Evolutionary conservation across 148 eudicot genomes (phyloP), one percentile per base, ranked within the genome.

Genomic region (Fagopyrum tataricum): DNA sequence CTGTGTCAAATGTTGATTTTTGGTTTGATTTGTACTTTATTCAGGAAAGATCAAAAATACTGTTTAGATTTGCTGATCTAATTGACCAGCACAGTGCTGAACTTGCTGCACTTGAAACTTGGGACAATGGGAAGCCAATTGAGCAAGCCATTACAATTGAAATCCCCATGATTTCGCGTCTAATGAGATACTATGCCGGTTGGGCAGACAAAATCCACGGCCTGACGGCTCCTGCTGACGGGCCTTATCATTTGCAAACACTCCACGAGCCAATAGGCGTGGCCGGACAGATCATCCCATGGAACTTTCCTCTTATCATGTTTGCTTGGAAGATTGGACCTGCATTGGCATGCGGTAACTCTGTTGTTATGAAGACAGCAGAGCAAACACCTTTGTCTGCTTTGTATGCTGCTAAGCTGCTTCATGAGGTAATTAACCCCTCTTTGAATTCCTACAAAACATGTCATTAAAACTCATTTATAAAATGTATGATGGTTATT

Each of bases 201-300:
- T 87, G 88, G 91, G 82, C 87, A 20, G 91, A 87, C 78, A 85
- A 87, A 78, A 85, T 87, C 79, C 91, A 87, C n/a, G 91, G 91
- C 23, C 84, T 87, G 23, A 87, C 91, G 13, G 82, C 84, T 48
- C 91, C 85, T 37, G 82, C 84, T 37, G 91, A 87, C 79, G 89
- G 91, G 41, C 83, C 84, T 0, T 76, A 78, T 44, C 89, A 85
- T 46, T 82, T 78, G 13, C 89, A 83, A 56, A 84, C 83, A 39
- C 76, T 85, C 64, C 91, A 85, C 17, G 91, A 87, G 72, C 89
- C 91, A 11, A 82, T 87, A 24, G 91, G 91, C 23, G 91, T 87
- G 59, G 86, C 79, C 2, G 89, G 85, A 31, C 91, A 87, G 77
- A 87, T 87, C 44, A 82, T 87, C 79, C 91, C 91, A 6, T 87